Evolutionary conservation across 1,284 basidiomycete species (phyloP), one percentile per base, ranked within the genome.

Genomic region (Mycosarcoma mackinlayi): DNA sequence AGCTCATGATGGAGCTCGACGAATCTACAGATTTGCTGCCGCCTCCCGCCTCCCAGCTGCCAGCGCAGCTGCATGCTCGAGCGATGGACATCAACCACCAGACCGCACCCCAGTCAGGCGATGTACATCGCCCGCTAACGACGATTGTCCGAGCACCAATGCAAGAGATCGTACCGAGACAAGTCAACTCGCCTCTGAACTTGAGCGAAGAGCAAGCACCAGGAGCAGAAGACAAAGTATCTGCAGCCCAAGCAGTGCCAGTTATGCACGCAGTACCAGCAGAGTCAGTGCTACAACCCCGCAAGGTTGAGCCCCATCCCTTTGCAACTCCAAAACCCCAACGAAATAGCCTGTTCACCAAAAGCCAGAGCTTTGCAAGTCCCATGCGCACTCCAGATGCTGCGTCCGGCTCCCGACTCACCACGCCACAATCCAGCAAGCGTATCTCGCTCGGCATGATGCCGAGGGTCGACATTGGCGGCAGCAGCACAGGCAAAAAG

Each of bases 401-500:
- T 8, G 34, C 47, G 13, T 53, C 54, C 10, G 23, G 27, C 18
- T 37, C 56, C 19, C 55, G 56, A 18, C 54, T 59, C 21, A 52
- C 48, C 4, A 67, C 73, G 13, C 66, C 69, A 7, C 58, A 65
- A 37, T 35, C 63, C 2, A 47, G 34, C 25, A 74, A 66, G 27
- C 55, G 63, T 1, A 54, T 76, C 10, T 64, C 65, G 14, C 55
- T 78, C 13, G 73, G 75, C 23, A 52, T 69, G 44, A 52, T 63
- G 19, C 74, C 72, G 21, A 50, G 72, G 9, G 35, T 35, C 14
- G 60, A 60, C 34, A 46, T 59, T 11, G 46, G 60, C 16, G 51
- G 46, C 3, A 68, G 63, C 10, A 71, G 71, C 18, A 56, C 58
- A 28, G 47, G 50, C 16, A 52, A 38, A n/a, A 71, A 70, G 30